Evolutionary conservation across 208 protist genomes (phyloP).

Genomic region (Trypanosoma cruzi): DNA sequence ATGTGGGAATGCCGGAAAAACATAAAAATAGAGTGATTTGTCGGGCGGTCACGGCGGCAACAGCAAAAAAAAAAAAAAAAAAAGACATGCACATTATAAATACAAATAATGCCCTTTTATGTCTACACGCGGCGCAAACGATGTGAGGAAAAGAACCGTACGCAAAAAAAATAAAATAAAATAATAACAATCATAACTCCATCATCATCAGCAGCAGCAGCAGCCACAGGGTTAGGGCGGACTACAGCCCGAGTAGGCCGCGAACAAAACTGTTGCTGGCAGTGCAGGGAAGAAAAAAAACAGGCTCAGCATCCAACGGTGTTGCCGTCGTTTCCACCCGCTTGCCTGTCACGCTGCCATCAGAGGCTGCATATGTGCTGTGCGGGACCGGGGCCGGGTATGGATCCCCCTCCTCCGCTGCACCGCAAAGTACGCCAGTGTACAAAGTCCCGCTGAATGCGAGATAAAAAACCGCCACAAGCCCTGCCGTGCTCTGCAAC

Average conservation of each 20-base stretch:
- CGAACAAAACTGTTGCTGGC: slow-evolving; percentile 45
- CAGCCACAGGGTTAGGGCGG: not conserved
- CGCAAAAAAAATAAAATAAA: slow-evolving; percentile 20
- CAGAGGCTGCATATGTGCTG: not conserved
- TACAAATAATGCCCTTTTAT: too few relatives aligned
- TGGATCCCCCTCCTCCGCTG: not conserved
- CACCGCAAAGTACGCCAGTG: slow-evolving; percentile 29
- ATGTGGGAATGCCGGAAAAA: not conserved
- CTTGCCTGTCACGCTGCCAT: not conserved
- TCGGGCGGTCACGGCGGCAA: not conserved
- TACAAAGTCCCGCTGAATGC: slow-evolving; percentile 58
- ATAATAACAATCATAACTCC: slow-evolving; percentile 16
- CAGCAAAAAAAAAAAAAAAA: not conserved
- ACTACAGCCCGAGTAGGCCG: slow-evolving; percentile 41
- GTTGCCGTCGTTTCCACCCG: not conserved
- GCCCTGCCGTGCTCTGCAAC: slow-evolving; percentile 38
- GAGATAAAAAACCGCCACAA: slow-evolving; percentile 72
- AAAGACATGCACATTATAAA: slow-evolving; percentile 12
- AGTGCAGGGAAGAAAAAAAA: slow-evolving; percentile 38
- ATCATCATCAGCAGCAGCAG: too few relatives aligned
- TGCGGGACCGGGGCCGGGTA: not conserved
- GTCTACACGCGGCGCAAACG: too few relatives aligned
- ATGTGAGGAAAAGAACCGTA: slow-evolving; percentile 4
- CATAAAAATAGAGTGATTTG: not conserved
- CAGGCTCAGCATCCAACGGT: slow-evolving; percentile 5